Evolutionary conservation across 805 yeast species (phyloP).

Genomic region (Lachancea fermentati): DNA sequence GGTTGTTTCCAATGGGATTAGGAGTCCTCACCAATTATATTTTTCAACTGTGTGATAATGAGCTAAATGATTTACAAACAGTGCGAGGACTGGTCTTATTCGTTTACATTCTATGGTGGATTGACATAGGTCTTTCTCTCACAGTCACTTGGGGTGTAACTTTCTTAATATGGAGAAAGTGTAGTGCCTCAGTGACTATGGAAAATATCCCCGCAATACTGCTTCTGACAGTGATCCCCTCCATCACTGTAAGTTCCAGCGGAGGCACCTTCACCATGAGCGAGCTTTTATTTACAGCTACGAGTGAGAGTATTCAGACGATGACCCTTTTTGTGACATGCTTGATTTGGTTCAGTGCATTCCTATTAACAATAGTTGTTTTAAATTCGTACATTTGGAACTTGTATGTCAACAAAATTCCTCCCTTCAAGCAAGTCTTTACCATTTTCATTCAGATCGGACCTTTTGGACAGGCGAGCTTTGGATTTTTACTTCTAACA

Average conservation of each 20-base stretch:
- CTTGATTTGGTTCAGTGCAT: conserved; percentile 66
- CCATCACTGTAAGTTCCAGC: conserved; percentile 67
- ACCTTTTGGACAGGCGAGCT: conserved; percentile 80
- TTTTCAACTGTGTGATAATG: conserved; percentile 38
- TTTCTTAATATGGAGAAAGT: conserved; percentile 40
- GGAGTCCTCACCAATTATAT: conserved; percentile 59
- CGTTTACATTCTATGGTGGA: conserved; percentile 69
- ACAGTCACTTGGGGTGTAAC: conserved; percentile 57
- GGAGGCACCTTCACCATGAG: conserved; percentile 49
- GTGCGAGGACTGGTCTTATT: conserved; percentile 41
- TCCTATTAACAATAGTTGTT: conserved; percentile 51
- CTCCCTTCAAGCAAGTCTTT: conserved; percentile 49
- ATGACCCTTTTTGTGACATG: conserved; percentile 50
- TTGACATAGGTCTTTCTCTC: conserved; percentile 50
- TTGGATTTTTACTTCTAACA: conserved; percentile 55
- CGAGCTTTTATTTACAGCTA: conserved; percentile 37
- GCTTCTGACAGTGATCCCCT: conserved; percentile 70
- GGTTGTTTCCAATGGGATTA: conserved; percentile 77
- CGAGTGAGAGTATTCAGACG: conserved; percentile 36
- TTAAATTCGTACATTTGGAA: conserved; percentile 56
- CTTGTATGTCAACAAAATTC: conserved; percentile 51
- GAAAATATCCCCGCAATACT: conserved; percentile 49
- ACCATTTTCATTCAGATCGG: conserved; percentile 79
- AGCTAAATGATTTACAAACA: conserved; percentile 33
- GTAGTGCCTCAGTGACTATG: conserved; percentile 25